Evolutionary conservation across 108 stramenopile species (phyloP).

Genomic region (Stephanodiscus triporus): DNA sequence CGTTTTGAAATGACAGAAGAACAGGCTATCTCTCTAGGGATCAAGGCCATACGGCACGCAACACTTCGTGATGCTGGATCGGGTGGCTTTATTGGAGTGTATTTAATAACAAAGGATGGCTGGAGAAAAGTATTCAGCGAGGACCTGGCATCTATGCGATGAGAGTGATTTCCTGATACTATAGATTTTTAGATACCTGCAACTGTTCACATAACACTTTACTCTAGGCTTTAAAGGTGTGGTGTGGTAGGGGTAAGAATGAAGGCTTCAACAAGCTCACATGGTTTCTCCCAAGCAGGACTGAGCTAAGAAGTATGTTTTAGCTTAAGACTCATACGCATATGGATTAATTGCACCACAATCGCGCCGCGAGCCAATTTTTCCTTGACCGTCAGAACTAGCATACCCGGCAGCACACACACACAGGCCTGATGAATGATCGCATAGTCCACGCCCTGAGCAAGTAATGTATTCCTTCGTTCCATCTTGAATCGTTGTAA

Average conservation of each 20-base stretch:
- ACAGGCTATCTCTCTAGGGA: slow-evolving; percentile 82
- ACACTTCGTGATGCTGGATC: slow-evolving; percentile 87
- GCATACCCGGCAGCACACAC: slow-evolving; percentile 1
- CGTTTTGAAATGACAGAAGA: slow-evolving; percentile 69
- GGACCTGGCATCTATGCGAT: slow-evolving; percentile 61
- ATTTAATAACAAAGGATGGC: slow-evolving; percentile 71
- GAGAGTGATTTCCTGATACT: not conserved
- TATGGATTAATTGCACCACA: slow-evolving; percentile 6
- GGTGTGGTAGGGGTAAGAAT: no score
- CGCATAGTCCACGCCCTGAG: slow-evolving; percentile 57
- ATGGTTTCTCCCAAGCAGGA: no score
- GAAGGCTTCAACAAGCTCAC: no score
- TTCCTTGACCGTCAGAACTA: slow-evolving; percentile 2
- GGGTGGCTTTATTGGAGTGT: slow-evolving; percentile 89
- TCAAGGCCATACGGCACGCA: slow-evolving; percentile 89
- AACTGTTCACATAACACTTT: no score
- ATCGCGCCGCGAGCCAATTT: slow-evolving; percentile 1
- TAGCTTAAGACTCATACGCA: slow-evolving; percentile 6
- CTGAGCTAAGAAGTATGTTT: no score
- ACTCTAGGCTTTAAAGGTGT: no score
- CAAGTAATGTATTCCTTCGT: slow-evolving; percentile 53
- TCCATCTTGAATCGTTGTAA: slow-evolving; percentile 34
- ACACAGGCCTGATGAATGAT: slow-evolving; percentile 45
- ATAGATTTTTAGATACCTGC: no score
- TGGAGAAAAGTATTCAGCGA: slow-evolving; percentile 84